Base-by-base conservation (phyloP, 208 protist species). In the Strigomonas culicis region DNA sequence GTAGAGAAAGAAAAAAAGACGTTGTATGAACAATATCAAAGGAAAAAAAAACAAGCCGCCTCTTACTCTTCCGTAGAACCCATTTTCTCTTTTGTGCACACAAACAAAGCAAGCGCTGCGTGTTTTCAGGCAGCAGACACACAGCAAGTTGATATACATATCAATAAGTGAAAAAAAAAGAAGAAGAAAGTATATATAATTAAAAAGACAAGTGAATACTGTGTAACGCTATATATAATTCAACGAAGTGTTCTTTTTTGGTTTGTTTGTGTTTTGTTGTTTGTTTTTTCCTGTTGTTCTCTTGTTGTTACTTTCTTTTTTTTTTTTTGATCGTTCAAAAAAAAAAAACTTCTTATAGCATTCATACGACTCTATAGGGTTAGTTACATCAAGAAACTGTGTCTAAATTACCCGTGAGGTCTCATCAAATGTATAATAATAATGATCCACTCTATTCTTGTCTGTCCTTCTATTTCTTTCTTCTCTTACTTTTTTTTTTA, bases 401-500 rank as follows among this genome's bases (percentile, higher is more conserved):
- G 36, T 6, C 36, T 17, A 13, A 41, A 13, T 13, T 41, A 13
- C 36, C 13, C 8, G 36, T 6, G 8, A 41, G 36, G 8, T 6
- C 6, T 41, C 8, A 13, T 13, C 36, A 41, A 17, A 6, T 17
- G 25, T 19, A 53, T 22, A 53, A 21, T 6, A 53, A 53, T 53
- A 47, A 21, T 47, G 13, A 47, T 47, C 19, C 19, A 47, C 19
- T 47, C 19, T 47, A 21, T 47, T 21, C 13, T 19, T 19, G 15
- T 47, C 19, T 47, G 13, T 47, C 19, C 19, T 47, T 47, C 41
- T 47, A 13, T 47, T 13, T 21, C 19, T 47, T 47, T 47, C 13
- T 19, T 47, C 19, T 47, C 19, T 47, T 47, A 47, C 41, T 47
- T 47, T 47, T 47, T 25, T 55, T 25, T 55, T 55, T 17, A 55